Conservation (phyloP, 2,329 filamentous ascomycete genomes). For the Hymenoscyphus fraxineus region DNA sequence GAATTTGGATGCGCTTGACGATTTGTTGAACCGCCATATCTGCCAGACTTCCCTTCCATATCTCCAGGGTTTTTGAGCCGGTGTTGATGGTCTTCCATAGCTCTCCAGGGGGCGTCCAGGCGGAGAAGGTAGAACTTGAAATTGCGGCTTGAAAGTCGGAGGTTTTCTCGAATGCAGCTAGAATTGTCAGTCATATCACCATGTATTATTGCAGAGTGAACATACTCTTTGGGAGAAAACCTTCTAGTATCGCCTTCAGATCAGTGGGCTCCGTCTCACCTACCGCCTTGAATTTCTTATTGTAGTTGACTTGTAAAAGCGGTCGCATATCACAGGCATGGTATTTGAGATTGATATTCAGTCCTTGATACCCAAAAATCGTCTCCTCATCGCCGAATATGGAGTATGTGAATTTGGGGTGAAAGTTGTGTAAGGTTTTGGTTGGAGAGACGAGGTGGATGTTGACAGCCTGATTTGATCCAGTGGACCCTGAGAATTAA, state of each 20-base stretch:
- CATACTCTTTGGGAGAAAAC: conserved; percentile 65
- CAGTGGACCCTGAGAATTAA: conserved; percentile 27
- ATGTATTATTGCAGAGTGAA: not conserved
- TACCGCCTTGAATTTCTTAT: conserved; percentile 65
- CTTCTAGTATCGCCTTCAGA: conserved; percentile 50
- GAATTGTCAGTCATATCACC: conserved; percentile 3
- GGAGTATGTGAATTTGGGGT: conserved; percentile 83
- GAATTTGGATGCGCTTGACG: conserved; percentile 75
- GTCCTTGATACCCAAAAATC: conserved; percentile 84
- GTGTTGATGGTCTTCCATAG: conserved; percentile 61
- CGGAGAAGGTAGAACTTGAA: conserved; percentile 38
- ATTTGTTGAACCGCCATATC: conserved; percentile 68
- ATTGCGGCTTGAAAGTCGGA: conserved; percentile 59
- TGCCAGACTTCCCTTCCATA: conserved; percentile 75
- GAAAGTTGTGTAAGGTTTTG: conserved; percentile 64
- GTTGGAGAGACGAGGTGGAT: conserved; percentile 56
- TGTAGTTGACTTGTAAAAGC: conserved; percentile 66
- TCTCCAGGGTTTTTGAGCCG: conserved; percentile 66
- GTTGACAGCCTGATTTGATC: conserved; percentile 50
- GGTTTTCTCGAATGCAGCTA: conserved; percentile 64
- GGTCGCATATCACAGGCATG: conserved; percentile 72
- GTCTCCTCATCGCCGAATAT: conserved; percentile 91
- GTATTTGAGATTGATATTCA: conserved; percentile 70
- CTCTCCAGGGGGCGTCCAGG: conserved; percentile 71
- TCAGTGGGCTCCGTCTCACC: conserved; percentile 68